Conservation (phyloP, 441 rosid species). For the Euphorbia corollata region DNA sequence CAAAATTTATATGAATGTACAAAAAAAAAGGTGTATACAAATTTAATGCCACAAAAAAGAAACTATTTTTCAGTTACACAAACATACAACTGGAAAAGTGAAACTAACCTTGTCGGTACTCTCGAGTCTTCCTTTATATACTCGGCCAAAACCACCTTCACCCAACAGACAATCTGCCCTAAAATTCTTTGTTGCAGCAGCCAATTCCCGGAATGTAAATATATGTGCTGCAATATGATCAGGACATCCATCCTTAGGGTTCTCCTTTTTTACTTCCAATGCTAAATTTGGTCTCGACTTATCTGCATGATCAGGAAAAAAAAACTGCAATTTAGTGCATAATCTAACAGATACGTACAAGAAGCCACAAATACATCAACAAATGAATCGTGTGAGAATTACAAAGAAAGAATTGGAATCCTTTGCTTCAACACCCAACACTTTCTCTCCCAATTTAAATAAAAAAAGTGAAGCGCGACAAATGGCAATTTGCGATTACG, state of each 20-base stretch:
- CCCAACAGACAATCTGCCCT: slow-evolving; percentile 61
- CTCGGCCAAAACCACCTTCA: slow-evolving; percentile 67
- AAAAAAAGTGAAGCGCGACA: background rate
- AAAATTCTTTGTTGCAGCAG: slow-evolving; percentile 57
- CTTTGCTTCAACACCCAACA: background rate
- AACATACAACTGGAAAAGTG: slow-evolving; percentile 9
- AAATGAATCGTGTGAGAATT: background rate
- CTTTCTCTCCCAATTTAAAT: background rate
- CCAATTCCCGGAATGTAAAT: slow-evolving; percentile 58
- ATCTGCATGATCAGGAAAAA: slow-evolving; percentile 26
- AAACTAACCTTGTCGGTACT: slow-evolving; percentile 48
- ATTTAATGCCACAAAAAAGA: background rate
- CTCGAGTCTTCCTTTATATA: slow-evolving; percentile 59
- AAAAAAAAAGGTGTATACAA: background rate
- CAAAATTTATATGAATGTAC: background rate
- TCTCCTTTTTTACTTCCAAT: slow-evolving; percentile 32
- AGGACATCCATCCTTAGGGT: slow-evolving; percentile 38
- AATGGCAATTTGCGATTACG: background rate
- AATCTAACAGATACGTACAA: background rate
- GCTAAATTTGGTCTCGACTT: slow-evolving; percentile 30
- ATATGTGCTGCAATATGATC: slow-evolving; percentile 56
- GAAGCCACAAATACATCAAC: background rate
- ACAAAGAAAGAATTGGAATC: background rate
- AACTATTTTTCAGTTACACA: background rate
- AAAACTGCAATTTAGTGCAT: background rate